phyloP scores from a whole-genome alignment of 2,329 filamentous ascomycete genomes.

The Penicillium expansum region DNA sequence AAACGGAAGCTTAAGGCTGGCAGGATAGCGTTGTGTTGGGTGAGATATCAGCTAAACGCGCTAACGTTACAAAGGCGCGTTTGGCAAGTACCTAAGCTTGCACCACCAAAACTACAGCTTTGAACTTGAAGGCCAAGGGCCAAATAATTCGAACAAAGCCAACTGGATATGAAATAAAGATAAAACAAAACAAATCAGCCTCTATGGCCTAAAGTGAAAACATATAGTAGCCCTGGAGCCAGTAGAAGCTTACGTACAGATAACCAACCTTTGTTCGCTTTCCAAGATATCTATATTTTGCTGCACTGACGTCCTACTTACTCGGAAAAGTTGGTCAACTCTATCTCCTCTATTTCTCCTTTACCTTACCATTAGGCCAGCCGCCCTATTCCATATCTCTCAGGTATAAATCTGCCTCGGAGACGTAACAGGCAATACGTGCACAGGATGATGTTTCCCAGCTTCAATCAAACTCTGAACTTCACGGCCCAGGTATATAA shows the following conservation, averaged over 20 bases:
- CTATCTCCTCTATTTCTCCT: background rate
- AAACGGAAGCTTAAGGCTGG: background rate
- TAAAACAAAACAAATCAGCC: background rate
- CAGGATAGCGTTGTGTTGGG: background rate
- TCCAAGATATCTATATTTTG: background rate
- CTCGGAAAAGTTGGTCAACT: too few relatives aligned
- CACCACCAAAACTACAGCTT: background rate
- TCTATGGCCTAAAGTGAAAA: background rate
- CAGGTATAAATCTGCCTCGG: too few relatives aligned
- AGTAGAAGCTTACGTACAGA: too few relatives aligned
- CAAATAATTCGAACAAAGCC: background rate
- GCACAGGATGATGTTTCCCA: too few relatives aligned
- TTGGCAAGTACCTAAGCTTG: background rate
- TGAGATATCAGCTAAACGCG: background rate
- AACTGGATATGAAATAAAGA: background rate
- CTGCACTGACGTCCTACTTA: background rate
- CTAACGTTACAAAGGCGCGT: background rate
- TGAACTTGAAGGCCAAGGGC: background rate
- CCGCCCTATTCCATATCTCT: too few relatives aligned
- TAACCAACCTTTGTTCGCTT: too few relatives aligned
- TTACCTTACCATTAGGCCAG: background rate
- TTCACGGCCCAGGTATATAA: background rate
- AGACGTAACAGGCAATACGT: too few relatives aligned
- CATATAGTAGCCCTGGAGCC: background rate
- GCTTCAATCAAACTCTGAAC: background rate